Evolutionary conservation across 2,329 filamentous ascomycete genomes (phyloP).

Genomic region (Aspergillus melleus): DNA sequence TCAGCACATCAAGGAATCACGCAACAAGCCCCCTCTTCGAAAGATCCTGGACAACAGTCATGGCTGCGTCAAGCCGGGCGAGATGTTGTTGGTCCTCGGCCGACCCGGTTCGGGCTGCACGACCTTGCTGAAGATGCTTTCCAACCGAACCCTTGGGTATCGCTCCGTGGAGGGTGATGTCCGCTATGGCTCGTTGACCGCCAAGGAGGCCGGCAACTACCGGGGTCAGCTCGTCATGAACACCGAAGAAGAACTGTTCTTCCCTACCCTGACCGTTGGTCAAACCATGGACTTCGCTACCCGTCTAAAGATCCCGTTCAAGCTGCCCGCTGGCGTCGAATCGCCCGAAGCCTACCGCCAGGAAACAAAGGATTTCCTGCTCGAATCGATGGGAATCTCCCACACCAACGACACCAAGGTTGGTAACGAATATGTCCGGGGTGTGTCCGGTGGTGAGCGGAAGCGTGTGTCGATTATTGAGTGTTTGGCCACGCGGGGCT

Average conservation of each 20-base stretch:
- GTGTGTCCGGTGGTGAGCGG: conserved; percentile 67
- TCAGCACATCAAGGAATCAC: conserved; percentile 54
- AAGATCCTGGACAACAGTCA: conserved; percentile 66
- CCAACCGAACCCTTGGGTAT: conserved; percentile 59
- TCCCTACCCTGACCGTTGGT: conserved; percentile 52
- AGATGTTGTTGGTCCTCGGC: conserved; percentile 70
- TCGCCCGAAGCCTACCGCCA: conserved; percentile 49
- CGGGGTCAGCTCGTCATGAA: conserved; percentile 60
- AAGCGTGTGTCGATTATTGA: conserved; percentile 71
- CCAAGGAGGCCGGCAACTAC: conserved; percentile 48
- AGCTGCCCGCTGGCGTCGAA: conserved; percentile 46
- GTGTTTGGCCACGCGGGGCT: conserved; percentile 56
- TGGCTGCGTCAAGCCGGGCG: conserved; percentile 70
- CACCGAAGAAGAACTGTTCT: conserved; percentile 55
- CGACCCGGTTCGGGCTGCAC: conserved; percentile 70
- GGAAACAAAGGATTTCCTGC: conserved; percentile 55
- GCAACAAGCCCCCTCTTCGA: conserved; percentile 58
- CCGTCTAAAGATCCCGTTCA: conserved; percentile 56
- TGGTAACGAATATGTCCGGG: conserved; percentile 65
- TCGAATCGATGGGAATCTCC: conserved; percentile 57
- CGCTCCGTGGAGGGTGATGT: conserved; percentile 60
- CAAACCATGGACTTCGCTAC: conserved; percentile 58
- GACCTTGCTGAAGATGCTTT: conserved; percentile 67
- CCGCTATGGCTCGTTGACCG: conserved; percentile 51
- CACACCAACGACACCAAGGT: conserved; percentile 67